These are phyloP conservation scores for Nephelium lappaceum DNA, from an alignment of 345 rosid species.

Conservation along the genomic window DNA sequence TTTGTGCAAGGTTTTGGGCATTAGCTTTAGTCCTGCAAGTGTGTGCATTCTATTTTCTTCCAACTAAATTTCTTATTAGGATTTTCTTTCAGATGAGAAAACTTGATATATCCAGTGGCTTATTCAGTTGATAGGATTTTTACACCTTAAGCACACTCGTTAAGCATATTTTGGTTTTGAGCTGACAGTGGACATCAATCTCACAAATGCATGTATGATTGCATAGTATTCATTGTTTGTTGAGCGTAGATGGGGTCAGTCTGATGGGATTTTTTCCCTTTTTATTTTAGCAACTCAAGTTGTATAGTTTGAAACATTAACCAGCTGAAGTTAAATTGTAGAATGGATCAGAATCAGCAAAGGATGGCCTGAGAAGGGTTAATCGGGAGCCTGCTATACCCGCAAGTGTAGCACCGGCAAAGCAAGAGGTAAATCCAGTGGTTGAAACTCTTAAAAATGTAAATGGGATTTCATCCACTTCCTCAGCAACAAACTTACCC, in stretches of 20 bases:
- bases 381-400: constrained; percentile 26
- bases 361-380: constrained; percentile 26
- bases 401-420: constrained; percentile 22
- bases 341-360: constrained; percentile 37
- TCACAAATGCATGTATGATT: not conserved
- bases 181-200: not conserved
- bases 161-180: not conserved
- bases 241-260: not conserved
- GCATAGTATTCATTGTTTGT: not conserved
- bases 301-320: constrained; percentile 10
- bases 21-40: not conserved
- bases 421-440: constrained; percentile 22
- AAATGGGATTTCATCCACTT: constrained; percentile 25
- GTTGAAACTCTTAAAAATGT: constrained; percentile 26
- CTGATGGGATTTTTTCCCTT: not conserved
- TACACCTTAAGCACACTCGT: not conserved
- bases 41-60: not conserved
- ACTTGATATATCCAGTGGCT: not conserved
- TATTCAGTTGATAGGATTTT: not conserved
- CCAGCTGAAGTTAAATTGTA: constrained; percentile 27
- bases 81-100: not conserved
- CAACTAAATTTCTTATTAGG: not conserved
- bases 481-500: constrained; percentile 22
- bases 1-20: not conserved
- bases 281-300: constrained; percentile 6